phyloP scores from a whole-genome alignment of 768 basidiomycete species.

The Mycena vulgaris region DNA sequence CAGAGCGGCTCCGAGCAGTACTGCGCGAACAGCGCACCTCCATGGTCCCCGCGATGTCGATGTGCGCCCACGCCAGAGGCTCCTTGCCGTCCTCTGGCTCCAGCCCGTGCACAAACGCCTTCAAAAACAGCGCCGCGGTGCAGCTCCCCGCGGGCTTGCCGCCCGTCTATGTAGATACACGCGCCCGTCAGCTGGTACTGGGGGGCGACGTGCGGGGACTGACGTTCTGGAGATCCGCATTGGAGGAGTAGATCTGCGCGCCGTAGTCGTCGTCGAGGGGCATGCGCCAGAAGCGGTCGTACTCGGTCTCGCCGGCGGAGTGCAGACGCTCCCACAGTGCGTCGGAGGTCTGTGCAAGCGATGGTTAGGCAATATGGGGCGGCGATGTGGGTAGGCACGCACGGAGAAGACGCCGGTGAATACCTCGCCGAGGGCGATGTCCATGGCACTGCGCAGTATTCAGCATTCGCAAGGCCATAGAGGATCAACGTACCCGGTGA shows the following conservation, averaged over 20 bases:
- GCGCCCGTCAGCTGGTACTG: not conserved
- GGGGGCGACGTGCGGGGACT: constrained; percentile 25
- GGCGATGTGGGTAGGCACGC: constrained; percentile 38
- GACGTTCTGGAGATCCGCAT: constrained; percentile 88
- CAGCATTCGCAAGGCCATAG: not conserved
- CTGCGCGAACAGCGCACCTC: constrained; percentile 59
- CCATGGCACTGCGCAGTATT: constrained; percentile 69
- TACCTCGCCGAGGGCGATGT: constrained; percentile 80
- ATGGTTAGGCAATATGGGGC: not conserved
- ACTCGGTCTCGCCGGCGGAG: constrained; percentile 78
- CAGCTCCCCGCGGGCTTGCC: constrained; percentile 80
- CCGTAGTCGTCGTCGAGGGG: constrained; percentile 88
- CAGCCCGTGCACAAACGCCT: constrained; percentile 84
- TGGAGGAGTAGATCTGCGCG: constrained; percentile 81
- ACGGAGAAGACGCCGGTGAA: constrained; percentile 88
- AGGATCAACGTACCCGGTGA: constrained; percentile 80
- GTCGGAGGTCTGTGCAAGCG: constrained; percentile 71
- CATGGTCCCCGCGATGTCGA: constrained; percentile 88
- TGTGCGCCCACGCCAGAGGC: constrained; percentile 86
- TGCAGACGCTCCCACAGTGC: constrained; percentile 80
- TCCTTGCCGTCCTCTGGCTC: constrained; percentile 72
- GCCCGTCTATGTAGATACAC: constrained; percentile 65
- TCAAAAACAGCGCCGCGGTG: constrained; percentile 91
- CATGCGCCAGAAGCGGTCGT: constrained; percentile 93
- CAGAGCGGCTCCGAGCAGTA: no score